Conservation (phyloP, 169 alveolate species). For the Eimeria necatrix region DNA sequence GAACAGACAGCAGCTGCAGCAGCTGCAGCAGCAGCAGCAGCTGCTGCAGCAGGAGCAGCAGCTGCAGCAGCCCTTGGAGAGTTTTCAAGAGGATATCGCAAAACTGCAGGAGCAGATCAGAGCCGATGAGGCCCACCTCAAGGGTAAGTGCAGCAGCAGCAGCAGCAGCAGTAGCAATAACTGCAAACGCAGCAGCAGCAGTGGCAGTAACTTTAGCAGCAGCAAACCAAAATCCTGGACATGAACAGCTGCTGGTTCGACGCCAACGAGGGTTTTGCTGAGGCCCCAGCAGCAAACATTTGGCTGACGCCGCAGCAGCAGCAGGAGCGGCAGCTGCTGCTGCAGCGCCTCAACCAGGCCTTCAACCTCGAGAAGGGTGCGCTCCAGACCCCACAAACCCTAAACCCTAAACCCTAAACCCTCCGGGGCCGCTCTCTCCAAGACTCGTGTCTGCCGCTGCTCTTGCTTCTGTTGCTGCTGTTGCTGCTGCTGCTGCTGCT, state of each 20-base stretch:
- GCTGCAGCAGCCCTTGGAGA: constrained; percentile 5
- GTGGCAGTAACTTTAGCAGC: neutral
- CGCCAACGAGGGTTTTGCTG: neutral
- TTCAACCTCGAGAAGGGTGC: constrained; percentile 20
- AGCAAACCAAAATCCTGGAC: neutral
- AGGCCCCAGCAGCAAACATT: neutral
- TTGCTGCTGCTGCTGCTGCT: constrained; percentile 11
- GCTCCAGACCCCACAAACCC: no score
- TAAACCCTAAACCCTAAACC: no score
- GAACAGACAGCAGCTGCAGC: constrained; percentile 4
- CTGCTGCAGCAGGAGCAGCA: constrained; percentile 54
- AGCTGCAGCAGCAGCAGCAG: constrained; percentile 66
- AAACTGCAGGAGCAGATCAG: neutral
- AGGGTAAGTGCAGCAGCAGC: constrained; percentile 8
- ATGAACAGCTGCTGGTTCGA: constrained; percentile 48
- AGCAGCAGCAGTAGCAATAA: constrained; percentile 31
- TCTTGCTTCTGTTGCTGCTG: neutral
- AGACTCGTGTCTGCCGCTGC: no score
- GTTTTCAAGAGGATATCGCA: neutral
- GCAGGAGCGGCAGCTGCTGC: neutral
- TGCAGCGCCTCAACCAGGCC: constrained; percentile 19
- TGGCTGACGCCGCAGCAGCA: constrained; percentile 42
- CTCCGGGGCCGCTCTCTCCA: no score
- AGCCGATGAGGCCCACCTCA: constrained; percentile 17
- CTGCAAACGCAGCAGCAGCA: neutral